Base-by-base conservation (phyloP, 1,139 yeast genomes). In the Debaryomycetaceae sp. region DNA sequence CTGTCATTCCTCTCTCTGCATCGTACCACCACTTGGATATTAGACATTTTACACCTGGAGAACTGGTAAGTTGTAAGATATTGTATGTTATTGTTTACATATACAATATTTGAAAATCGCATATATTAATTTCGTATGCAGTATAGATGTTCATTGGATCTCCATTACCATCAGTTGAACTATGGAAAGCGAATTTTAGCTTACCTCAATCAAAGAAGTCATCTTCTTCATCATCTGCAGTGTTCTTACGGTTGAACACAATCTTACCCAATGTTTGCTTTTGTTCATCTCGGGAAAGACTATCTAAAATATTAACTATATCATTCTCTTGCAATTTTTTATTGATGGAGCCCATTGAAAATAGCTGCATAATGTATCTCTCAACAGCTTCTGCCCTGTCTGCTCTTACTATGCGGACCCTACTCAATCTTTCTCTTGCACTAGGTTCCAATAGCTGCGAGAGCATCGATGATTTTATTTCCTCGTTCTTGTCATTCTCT, bases 301-400 rank as follows among this genome's bases (percentile, higher is more conserved):
- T 91, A 58, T 89, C 90, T 53, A 93, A 72, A 42, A 93, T 80
- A 49, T 83, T 85, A 27, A 90, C 96, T 47, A 93, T 76, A 52
- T 90, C 97, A 36, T 76, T 73, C 60, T 93, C 99, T 5, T 77
- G 71, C 34, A 93, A 72, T 60, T 88, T 87, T 49, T 82, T 77
- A 44, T 81, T 75, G 39, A 91, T 71, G 48, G 86, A 88, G 1
- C 98, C 98, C 56, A 85, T 75, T 45, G 83, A 80, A n/a, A 85
- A 87, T 63, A 91, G 67, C 54, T 83, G 80, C 34, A 86, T 66
- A 40, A 93, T 68, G 58, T 91, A 81, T 51, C 85, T 83, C 59
- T 93, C 98, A n/a, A 91, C 97, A 5, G 88, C 87, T 41, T 80
- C 78, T 1, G 96, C 98, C 44, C 98, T 75, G 46, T 93, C 98